Conservation (phyloP, 805 yeast species). For the Myxozyma monticola region DNA sequence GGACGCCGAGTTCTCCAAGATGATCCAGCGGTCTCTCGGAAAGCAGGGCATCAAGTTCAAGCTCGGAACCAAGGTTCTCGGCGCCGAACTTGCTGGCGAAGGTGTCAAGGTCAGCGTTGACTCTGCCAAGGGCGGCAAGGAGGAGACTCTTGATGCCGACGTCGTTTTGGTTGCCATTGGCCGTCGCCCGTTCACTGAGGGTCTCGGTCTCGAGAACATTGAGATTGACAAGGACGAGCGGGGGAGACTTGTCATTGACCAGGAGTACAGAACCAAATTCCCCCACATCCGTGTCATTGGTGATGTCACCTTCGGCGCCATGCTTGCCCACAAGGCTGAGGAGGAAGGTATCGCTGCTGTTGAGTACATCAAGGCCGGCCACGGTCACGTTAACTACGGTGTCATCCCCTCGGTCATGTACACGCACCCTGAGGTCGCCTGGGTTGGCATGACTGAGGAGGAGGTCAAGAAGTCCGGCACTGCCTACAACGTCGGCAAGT, state of each 20-base stretch:
- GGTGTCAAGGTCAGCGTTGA: slow-evolving; percentile 83
- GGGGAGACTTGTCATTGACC: slow-evolving; percentile 93
- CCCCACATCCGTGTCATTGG: slow-evolving; percentile 97
- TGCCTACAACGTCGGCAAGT: slow-evolving; percentile 90
- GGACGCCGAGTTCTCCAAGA: slow-evolving; percentile 93
- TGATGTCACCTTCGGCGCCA: slow-evolving; percentile 97
- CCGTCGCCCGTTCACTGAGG: slow-evolving; percentile 94
- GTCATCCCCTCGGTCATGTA: slow-evolving; percentile 99
- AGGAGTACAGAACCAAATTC: slow-evolving; percentile 86
- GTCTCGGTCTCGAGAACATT: slow-evolving; percentile 81
- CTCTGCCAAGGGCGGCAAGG: slow-evolving; percentile 81
- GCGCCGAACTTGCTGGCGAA: slow-evolving; percentile 87
- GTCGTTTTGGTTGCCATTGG: slow-evolving; percentile 96
- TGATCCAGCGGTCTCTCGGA: slow-evolving; percentile 81
- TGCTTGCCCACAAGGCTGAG: slow-evolving; percentile 99
- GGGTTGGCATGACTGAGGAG: slow-evolving; percentile 97
- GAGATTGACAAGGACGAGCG: slow-evolving; percentile 89
- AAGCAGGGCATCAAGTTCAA: slow-evolving; percentile 96
- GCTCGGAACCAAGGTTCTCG: slow-evolving; percentile 84
- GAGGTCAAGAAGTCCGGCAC: slow-evolving; percentile 91
- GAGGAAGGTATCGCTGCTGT: slow-evolving; percentile 99
- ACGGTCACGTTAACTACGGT: slow-evolving; percentile 97
- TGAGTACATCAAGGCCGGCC: slow-evolving; percentile 88
- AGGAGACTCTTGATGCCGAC: slow-evolving; percentile 80
- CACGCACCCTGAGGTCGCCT: slow-evolving; percentile 98